Conservation (phyloP, 1,284 basidiomycete genomes). For the Acaromyces ingoldii region DNA sequence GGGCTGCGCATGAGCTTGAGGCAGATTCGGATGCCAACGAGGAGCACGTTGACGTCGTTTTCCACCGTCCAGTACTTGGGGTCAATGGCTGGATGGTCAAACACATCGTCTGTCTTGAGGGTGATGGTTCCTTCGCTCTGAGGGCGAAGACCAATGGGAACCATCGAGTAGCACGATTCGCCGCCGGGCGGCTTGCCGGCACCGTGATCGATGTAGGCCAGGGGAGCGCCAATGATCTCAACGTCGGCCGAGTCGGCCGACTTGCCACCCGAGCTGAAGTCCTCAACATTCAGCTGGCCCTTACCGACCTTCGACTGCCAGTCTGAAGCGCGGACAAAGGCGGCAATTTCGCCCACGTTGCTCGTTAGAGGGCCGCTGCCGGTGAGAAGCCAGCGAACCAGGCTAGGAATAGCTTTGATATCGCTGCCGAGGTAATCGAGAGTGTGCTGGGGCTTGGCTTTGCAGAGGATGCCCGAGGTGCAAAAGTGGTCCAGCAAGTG, state of each 20-base stretch:
- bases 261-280: conserved; percentile 25
- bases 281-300: conserved; percentile 26
- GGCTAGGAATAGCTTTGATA: conserved; percentile 17
- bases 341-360: conserved; percentile 21
- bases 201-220: conserved; percentile 17
- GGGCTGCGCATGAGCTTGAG: conserved; percentile 40
- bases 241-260: conserved; percentile 23
- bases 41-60: conserved; percentile 48
- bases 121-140: conserved; percentile 51
- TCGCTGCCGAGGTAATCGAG: conserved; percentile 20
- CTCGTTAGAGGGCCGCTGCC: conserved; percentile 29
- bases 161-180: conserved; percentile 7
- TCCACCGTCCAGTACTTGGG: conserved; percentile 40
- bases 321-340: conserved; percentile 13
- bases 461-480: conserved; percentile 20
- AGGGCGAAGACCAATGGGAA: conserved; percentile 31
- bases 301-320: conserved; percentile 16
- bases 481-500: conserved; percentile 43
- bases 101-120: conserved; percentile 50
- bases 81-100: conserved; percentile 54
- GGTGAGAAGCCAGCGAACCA: conserved; percentile 30
- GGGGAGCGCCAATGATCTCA: conserved; percentile 12
- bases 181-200: not conserved
- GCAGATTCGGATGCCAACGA: conserved; percentile 17
- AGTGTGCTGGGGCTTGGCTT: conserved; percentile 23